Evolutionary conservation across 305 asterid genomes (phyloP).

Genomic region (Ruellia speciosa): DNA sequence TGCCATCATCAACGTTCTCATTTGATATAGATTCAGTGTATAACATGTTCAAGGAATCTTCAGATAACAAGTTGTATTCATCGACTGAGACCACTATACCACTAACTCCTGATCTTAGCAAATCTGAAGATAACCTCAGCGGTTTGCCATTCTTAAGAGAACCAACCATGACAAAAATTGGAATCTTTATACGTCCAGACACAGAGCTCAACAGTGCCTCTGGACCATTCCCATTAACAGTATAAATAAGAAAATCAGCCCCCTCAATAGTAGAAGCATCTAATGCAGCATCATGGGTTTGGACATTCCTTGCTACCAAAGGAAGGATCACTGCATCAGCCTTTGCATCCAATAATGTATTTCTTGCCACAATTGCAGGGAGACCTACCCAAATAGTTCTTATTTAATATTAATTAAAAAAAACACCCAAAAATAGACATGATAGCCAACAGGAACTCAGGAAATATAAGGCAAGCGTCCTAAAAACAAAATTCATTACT

Average conservation of each 20-base stretch:
- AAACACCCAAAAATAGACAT: not conserved
- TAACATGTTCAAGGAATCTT: slow-evolving; percentile 39
- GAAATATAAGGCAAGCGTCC: too few relatives aligned
- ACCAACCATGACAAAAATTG: slow-evolving; percentile 53
- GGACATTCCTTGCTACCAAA: slow-evolving; percentile 74
- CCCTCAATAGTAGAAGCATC: slow-evolving; percentile 84
- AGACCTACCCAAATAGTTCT: slow-evolving; percentile 44
- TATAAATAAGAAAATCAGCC: slow-evolving; percentile 80
- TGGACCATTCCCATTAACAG: slow-evolving; percentile 24
- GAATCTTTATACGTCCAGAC: slow-evolving; percentile 52
- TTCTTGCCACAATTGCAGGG: slow-evolving; percentile 92
- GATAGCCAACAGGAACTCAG: too few relatives aligned
- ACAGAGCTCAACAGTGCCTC: slow-evolving; percentile 52
- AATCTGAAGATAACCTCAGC: slow-evolving; percentile 28
- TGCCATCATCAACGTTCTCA: slow-evolving; percentile 28
- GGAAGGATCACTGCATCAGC: slow-evolving; percentile 71
- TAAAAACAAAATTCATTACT: too few relatives aligned
- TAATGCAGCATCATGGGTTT: slow-evolving; percentile 60
- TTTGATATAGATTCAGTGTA: slow-evolving; percentile 25
- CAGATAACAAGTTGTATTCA: slow-evolving; percentile 42
- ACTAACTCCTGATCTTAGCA: slow-evolving; percentile 62
- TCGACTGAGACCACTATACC: slow-evolving; percentile 68
- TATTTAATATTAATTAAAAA: not conserved
- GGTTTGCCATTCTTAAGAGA: slow-evolving; percentile 34
- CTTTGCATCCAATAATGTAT: slow-evolving; percentile 70